Evolutionary conservation across 2,329 filamentous ascomycete species (phyloP).

Genomic region (Phyllosticta paracitricarpa): DNA sequence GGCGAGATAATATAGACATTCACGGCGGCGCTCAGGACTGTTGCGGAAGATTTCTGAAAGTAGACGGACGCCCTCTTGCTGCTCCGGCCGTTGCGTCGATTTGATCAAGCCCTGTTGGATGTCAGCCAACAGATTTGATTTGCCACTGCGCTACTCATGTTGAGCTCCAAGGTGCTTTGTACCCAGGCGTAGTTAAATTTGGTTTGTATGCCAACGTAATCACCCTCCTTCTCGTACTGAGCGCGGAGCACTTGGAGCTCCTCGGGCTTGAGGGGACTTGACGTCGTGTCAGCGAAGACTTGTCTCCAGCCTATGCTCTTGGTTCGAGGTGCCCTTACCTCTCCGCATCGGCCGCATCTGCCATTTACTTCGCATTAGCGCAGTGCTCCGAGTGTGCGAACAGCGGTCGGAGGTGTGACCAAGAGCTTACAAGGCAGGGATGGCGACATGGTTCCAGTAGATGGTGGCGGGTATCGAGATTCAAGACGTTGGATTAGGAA

Average conservation of each 20-base stretch:
- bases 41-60: conserved; percentile 95
- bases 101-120: conserved; percentile 76
- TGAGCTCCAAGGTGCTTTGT: conserved; percentile 22
- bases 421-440: conserved; percentile 5
- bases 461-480: neutral
- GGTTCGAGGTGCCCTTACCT: conserved; percentile 47
- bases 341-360: conserved; percentile 96
- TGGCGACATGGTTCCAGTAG: conserved; percentile 2
- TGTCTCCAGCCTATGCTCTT: neutral
- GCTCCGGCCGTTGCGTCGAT: conserved; percentile 71
- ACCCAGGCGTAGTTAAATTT: conserved; percentile 99
- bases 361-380: conserved; percentile 11
- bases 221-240: conserved; percentile 95
- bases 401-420: neutral
- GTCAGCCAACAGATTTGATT: neutral
- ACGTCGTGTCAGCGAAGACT: conserved; percentile 3
- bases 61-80: conserved; percentile 87
- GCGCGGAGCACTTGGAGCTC: conserved; percentile 87
- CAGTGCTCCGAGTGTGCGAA: neutral
- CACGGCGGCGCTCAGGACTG: conserved; percentile 82
- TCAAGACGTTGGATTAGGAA: neutral
- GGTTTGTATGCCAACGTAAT: conserved; percentile 93
- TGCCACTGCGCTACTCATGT: neutral
- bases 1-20: conserved; percentile 97
- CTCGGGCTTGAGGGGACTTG: conserved; percentile 75